A percentile compares a stretch with the other conserved stretches of the same genome.
Evolutionary conservation across 192 early-diverging fungal genomes (phyloP).

Genomic region (Spinellus fusiger): DNA sequence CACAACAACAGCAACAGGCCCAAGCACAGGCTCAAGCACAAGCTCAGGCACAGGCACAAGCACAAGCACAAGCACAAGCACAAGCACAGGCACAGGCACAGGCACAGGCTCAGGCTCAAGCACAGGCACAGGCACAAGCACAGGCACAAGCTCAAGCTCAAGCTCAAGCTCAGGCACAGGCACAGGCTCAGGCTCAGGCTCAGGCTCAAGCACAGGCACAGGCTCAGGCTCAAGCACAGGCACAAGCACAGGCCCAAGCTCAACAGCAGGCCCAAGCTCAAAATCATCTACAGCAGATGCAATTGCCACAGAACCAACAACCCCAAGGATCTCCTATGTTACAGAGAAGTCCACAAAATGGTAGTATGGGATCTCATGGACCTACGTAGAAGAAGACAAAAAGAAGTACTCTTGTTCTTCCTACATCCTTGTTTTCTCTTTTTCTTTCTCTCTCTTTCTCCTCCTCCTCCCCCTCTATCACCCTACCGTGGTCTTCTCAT

Average conservation of each 20-base stretch:
- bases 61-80: neutral
- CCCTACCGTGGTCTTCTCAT: too few relatives aligned
- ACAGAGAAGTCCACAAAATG: constrained; percentile 12
- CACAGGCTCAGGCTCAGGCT: neutral
- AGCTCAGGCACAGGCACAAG: constrained; percentile 8
- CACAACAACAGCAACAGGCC: constrained; percentile 3
- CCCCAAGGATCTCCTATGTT: constrained; percentile 3
- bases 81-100: neutral
- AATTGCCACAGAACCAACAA: neutral
- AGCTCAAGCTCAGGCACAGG: neutral
- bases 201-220: neutral
- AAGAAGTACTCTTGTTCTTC: neutral
- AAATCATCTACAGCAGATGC: neutral
- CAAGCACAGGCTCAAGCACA: constrained; percentile 1
- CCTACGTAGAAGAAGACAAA: neutral
- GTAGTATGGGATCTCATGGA: constrained; percentile 5
- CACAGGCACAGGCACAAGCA: neutral
- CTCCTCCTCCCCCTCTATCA: too few relatives aligned
- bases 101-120: neutral
- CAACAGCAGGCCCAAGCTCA: neutral
- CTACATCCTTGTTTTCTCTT: neutral
- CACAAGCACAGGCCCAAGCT: constrained; percentile 8
- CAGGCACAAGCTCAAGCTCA: constrained; percentile 5
- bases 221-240: neutral
- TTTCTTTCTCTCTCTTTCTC: too few relatives aligned